These are phyloP conservation scores for Zygoascus sp. DNA, from an alignment of 1,139 yeast species.

Conservation along the genomic window DNA sequence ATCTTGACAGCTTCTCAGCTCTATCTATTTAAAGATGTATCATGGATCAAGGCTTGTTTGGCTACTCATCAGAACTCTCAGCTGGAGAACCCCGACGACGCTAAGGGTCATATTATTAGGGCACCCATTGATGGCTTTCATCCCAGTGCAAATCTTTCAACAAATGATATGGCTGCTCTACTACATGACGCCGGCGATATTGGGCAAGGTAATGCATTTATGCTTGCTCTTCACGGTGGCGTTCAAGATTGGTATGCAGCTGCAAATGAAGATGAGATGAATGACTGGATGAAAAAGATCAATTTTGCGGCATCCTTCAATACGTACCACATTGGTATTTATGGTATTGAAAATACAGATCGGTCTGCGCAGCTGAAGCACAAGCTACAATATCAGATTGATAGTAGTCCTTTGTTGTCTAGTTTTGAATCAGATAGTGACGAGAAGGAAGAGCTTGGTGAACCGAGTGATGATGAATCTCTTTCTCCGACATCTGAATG, in stretches of 20 bases:
- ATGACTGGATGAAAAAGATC: slow-evolving; percentile 53
- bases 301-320: slow-evolving; percentile 52
- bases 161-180: slow-evolving; percentile 38
- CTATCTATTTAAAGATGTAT: slow-evolving; percentile 39
- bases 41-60: slow-evolving; percentile 34
- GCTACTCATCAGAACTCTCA: slow-evolving; percentile 12
- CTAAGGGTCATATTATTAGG: slow-evolving; percentile 23
- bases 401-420: slow-evolving; percentile 8
- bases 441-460: background rate
- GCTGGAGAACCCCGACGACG: background rate
- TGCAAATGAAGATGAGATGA: slow-evolving; percentile 37
- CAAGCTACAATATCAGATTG: slow-evolving; percentile 1
- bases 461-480: background rate
- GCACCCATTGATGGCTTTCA: slow-evolving; percentile 40
- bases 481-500: background rate
- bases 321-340: slow-evolving; percentile 37
- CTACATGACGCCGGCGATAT: slow-evolving; percentile 15
- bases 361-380: slow-evolving; percentile 4
- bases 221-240: slow-evolving; percentile 34
- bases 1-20: slow-evolving; percentile 40
- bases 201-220: slow-evolving; percentile 25
- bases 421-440: slow-evolving; percentile 8
- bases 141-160: slow-evolving; percentile 35
- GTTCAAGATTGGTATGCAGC: slow-evolving; percentile 38
- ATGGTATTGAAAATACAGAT: slow-evolving; percentile 16